Evolutionary conservation across 2,329 filamentous ascomycete species (phyloP), one percentile per base, ranked within the genome.

Genomic region (Fusarium sacchari): DNA sequence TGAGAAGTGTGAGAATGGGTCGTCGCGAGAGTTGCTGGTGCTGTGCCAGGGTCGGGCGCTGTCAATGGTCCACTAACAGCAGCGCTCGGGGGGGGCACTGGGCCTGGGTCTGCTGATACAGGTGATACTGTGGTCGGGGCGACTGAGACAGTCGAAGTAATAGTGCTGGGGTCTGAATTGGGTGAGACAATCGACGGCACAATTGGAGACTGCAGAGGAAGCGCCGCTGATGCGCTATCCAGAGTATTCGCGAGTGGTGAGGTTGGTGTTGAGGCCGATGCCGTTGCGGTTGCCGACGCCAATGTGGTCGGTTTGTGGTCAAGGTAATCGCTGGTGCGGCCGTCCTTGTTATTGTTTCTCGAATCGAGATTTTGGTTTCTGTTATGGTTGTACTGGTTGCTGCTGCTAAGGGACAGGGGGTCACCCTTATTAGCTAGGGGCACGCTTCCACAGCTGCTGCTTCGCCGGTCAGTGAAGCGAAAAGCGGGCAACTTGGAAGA

Each of bases 401-500:
- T 74, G 63, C 46, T 74, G 60, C 52, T 62, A 56, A 72, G 60
- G 30, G 52, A 53, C 67, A 74, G 67, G 71, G 71, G 59, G 58
- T 69, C 72, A 46, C 49, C 64, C 52, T 65, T 72, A 56, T 65
- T 67, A 52, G 78, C 73, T 75, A 74, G 60, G 74, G 71, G 69
- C 72, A 75, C 71, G 67, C 65, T 70, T 77, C 62, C 64, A 74
- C 69, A 64, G 46, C 66, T 67, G 52, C 56, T 75, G 68, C 65
- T 83, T 63, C 81, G 81, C 61, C 86, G 81, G 80, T 89, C 87
- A 72, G 83, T 85, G 77, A 88, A 87, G 66, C 87, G 87, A 79
- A 86, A 88, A 28, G 87, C 84, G 34, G 88, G 87, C 72, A 89
- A 80, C 75, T 89, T 89, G 69, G 87, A 89, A 43, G 87, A 85